phyloP scores from a whole-genome alignment of 306 rosid species.

The Urtica urens region DNA sequence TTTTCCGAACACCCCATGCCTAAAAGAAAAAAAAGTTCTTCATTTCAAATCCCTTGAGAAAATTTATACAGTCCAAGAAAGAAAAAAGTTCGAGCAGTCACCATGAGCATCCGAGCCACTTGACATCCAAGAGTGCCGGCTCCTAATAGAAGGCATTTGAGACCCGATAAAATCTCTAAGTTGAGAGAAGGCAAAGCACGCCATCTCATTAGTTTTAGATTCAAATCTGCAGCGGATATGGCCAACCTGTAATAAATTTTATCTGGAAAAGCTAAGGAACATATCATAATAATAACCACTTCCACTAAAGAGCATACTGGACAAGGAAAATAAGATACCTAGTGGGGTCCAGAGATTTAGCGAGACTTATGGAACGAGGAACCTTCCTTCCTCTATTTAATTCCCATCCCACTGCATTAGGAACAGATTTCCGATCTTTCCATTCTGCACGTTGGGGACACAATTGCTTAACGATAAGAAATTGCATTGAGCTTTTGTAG shows the following conservation, averaged over 20 bases:
- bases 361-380: conserved; percentile 74
- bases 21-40: conserved; percentile 20
- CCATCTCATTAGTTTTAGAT: conserved; percentile 97
- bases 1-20: conserved; percentile 97
- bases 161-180: conserved; percentile 53
- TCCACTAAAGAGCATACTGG: not conserved
- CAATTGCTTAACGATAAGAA: conserved; percentile 4
- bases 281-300: conserved; percentile 2
- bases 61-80: not conserved
- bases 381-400: conserved; percentile 54
- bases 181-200: conserved; percentile 87
- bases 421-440: conserved; percentile 31
- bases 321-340: conserved; percentile 32
- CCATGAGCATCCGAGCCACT: conserved; percentile 98
- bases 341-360: conserved; percentile 90
- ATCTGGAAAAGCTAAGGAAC: conserved; percentile 7
- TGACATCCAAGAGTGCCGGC: conserved; percentile 99
- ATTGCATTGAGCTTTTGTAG: conserved; percentile 6
- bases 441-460: conserved; percentile 36
- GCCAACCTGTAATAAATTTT: conserved; percentile 71
- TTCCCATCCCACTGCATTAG: conserved; percentile 91
- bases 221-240: conserved; percentile 93
- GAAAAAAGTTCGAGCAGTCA: conserved; percentile 36
- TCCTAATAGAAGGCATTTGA: conserved; percentile 93
- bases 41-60: conserved; percentile 8